Percentiles rank a stretch among this genome's conserved stretches.
Conservation (phyloP, 1,284 basidiomycete genomes). For the Heimioporus retisporus region DNA sequence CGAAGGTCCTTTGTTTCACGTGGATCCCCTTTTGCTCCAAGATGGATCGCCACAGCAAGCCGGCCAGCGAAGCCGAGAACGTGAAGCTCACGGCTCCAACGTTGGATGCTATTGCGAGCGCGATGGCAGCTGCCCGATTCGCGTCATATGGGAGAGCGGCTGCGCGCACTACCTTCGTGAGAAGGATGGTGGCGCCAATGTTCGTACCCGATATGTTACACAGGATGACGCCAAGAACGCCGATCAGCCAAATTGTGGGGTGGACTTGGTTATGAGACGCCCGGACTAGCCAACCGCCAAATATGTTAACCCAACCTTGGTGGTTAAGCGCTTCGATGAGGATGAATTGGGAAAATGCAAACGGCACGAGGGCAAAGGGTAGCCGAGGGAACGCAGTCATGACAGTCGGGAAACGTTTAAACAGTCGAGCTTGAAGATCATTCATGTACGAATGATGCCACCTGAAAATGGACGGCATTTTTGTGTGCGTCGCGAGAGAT, state of each 20-base stretch:
- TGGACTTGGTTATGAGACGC: constrained; percentile 58
- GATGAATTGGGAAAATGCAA: constrained; percentile 97
- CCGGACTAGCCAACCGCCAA: constrained; percentile 76
- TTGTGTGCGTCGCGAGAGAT: background rate
- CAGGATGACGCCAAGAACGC: constrained; percentile 74
- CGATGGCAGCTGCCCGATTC: constrained; percentile 58
- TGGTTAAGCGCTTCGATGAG: constrained; percentile 88
- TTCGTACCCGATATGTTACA: constrained; percentile 96
- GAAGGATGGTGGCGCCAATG: constrained; percentile 95
- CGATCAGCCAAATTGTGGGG: constrained; percentile 66
- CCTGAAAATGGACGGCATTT: constrained; percentile 13
- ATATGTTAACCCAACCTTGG: constrained; percentile 92
- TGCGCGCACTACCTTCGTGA: constrained; percentile 65
- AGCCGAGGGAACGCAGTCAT: constrained; percentile 76
- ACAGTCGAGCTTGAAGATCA: constrained; percentile 34
- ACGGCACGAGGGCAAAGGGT: constrained; percentile 88
- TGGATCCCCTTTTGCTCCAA: constrained; percentile 82
- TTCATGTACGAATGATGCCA: constrained; percentile 21
- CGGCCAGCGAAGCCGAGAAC: constrained; percentile 92
- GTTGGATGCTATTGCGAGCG: constrained; percentile 88
- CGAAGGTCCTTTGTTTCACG: constrained; percentile 78
- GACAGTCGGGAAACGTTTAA: constrained; percentile 78
- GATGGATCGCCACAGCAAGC: constrained; percentile 89
- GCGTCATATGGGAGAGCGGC: constrained; percentile 32
- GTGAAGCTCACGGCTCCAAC: constrained; percentile 95